phyloP scores from a whole-genome alignment of 225 moss, liverwort and hornwort species.

The Sphagnum contortum region DNA sequence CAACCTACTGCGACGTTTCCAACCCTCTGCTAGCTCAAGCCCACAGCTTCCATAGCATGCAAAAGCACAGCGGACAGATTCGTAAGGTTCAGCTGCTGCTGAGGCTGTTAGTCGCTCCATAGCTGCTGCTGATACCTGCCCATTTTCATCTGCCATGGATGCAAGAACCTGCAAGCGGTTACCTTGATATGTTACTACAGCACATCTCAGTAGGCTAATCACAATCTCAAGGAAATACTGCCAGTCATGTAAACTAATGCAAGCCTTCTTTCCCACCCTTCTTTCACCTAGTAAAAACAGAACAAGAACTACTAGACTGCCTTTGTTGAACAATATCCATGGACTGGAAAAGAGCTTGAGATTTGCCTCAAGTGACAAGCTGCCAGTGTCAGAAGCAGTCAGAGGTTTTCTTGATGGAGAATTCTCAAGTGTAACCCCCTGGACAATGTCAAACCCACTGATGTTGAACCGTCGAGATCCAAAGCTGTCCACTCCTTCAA shows the following conservation, averaged over 20 bases:
- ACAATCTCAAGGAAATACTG: too few relatives aligned
- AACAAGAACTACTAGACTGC: too few relatives aligned
- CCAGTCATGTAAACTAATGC: too few relatives aligned
- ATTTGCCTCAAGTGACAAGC: slow-evolving; percentile 51
- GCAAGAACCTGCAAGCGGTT: slow-evolving; percentile 55
- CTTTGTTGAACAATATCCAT: too few relatives aligned
- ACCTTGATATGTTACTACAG: too few relatives aligned
- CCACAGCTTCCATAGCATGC: slow-evolving; percentile 86
- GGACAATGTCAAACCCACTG: slow-evolving; percentile 38
- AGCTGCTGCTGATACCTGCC: slow-evolving; percentile 85
- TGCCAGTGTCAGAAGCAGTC: slow-evolving; percentile 37
- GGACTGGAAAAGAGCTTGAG: background rate
- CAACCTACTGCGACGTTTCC: slow-evolving; percentile 95
- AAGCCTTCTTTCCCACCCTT: too few relatives aligned
- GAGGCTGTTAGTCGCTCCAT: slow-evolving; percentile 99
- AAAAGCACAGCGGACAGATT: slow-evolving; percentile 95
- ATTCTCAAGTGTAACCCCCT: slow-evolving; percentile 25
- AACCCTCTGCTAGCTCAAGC: slow-evolving; percentile 73
- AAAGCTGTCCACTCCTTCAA: slow-evolving; percentile 26
- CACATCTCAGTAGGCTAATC: too few relatives aligned
- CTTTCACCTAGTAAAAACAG: too few relatives aligned
- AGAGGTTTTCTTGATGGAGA: slow-evolving; percentile 41
- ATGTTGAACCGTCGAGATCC: slow-evolving; percentile 29
- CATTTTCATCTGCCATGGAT: slow-evolving; percentile 98
- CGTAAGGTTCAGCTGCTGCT: slow-evolving; percentile 92